Evolutionary conservation across 2,329 filamentous ascomycete species (phyloP), one percentile per base, ranked within the genome.

Genomic region (Orbilia brochopaga): DNA sequence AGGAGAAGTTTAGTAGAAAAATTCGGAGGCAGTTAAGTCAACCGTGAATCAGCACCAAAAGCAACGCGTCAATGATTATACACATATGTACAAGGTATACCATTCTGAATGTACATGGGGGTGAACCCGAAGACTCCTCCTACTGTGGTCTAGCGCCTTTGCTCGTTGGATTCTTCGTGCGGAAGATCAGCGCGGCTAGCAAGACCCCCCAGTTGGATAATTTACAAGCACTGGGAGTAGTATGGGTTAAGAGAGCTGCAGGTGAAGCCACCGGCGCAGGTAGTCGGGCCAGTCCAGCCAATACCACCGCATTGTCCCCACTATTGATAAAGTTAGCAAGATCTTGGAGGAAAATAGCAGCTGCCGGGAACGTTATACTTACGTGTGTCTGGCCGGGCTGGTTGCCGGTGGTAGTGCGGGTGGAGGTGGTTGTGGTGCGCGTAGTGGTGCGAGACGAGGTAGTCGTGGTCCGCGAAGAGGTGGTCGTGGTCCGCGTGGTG

Each of bases 141-240:
- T 50, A 1, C n/a, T 52, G 21, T 11, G 19, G 19, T 24, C 19
- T 17, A 50, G 37, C 30, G 40, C 17, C 50, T 40, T 56, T 21
- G 1, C 15, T 35, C 37, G 46, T 17, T 27, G 46, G 37, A 48
- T 35, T 54, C 64, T 61, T 69, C 64, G 56, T 61, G 56, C 64
- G 24, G 40, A 69, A 61, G 56, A 60, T 51, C 11, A 57, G 48
- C 30, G 44, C 42, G 6, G 50, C 55, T 66, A 66, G 46, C 27
- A 53, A 15, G 40, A 60, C 64, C 42, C 40, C 48, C 52, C 35
- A 54, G 21, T 24, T 58, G 23, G 50, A 44, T 37, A 54, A 32
- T 37, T 73, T 72, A 75, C 23, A 74, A 69, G 67, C 77, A 78
- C 73, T 77, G 76, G 32, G 63, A 73, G 58, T 77, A 76, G 66